Conservation (phyloP, 2,329 filamentous ascomycete genomes). For the Scytalidium sp. region DNA sequence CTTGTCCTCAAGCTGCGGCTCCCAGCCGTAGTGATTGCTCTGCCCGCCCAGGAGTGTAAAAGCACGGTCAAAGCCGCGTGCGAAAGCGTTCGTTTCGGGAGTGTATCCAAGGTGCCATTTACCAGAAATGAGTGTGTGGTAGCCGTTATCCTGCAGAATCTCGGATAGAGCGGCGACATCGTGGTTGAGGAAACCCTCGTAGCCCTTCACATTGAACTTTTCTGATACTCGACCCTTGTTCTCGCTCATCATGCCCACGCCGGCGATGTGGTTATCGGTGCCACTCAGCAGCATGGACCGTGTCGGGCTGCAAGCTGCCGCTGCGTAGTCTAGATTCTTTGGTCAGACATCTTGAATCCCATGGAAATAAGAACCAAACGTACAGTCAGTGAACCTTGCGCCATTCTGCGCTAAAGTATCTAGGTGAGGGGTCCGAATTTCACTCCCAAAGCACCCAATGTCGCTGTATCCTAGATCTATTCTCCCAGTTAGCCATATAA, state of each 20-base stretch:
- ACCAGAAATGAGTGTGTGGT: slow-evolving; percentile 49
- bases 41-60: slow-evolving; percentile 51
- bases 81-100: slow-evolving; percentile 44
- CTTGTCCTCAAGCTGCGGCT: slow-evolving; percentile 22
- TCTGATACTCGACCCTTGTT: slow-evolving; percentile 8
- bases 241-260: slow-evolving; percentile 49
- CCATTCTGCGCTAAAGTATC: no score
- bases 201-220: slow-evolving; percentile 45
- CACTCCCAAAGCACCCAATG: no score
- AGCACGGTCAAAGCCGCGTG: slow-evolving; percentile 49
- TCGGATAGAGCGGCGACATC: slow-evolving; percentile 48
- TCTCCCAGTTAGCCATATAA: no score
- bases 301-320: slow-evolving; percentile 56
- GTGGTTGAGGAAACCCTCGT: slow-evolving; percentile 53
- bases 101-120: slow-evolving; percentile 54
- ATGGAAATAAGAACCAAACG: no score
- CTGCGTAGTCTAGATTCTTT: no score
- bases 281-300: slow-evolving; percentile 59
- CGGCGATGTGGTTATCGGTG: slow-evolving; percentile 47
- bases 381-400: no score
- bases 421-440: no score
- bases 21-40: slow-evolving; percentile 37
- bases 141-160: slow-evolving; percentile 46
- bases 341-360: no score
- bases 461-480: no score